Percentiles rank a stretch among this genome's conserved stretches.
Evolutionary conservation across 306 rosid genomes (phyloP).

Genomic region (Lathyrus oleraceus): DNA sequence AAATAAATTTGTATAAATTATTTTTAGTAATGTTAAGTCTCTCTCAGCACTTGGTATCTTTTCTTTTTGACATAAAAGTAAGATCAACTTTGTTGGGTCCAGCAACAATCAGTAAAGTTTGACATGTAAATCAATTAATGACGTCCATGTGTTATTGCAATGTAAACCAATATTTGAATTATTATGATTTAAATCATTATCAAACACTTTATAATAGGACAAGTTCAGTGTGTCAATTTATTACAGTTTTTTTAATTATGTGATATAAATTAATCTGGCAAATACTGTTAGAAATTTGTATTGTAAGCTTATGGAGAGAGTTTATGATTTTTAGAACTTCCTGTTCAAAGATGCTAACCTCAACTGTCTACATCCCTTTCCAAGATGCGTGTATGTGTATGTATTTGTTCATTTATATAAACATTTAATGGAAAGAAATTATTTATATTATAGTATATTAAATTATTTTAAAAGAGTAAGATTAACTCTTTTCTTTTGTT

Average conservation of each 20-base stretch:
- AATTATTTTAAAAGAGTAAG: too few species aligned
- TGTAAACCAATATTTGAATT: slow-evolving; percentile 7
- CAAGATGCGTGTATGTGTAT: background rate
- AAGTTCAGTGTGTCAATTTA: slow-evolving; percentile 42
- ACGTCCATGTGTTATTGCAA: slow-evolving; percentile 30
- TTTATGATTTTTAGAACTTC: slow-evolving; percentile 34
- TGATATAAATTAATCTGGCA: slow-evolving; percentile 1
- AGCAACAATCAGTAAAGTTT: slow-evolving; percentile 27
- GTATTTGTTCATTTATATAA: background rate
- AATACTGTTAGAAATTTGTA: background rate
- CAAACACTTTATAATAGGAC: slow-evolving; percentile 49
- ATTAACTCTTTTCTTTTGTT: too few species aligned
- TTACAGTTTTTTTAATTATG: slow-evolving; percentile 38
- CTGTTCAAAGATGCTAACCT: slow-evolving; percentile 38
- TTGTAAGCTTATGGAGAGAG: background rate
- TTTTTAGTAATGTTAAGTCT: slow-evolving; percentile 17
- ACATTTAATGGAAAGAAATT: background rate
- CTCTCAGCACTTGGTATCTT: background rate
- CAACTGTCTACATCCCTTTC: slow-evolving; percentile 24
- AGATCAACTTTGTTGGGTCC: slow-evolving; percentile 16
- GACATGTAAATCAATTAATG: slow-evolving; percentile 23
- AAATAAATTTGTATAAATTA: background rate
- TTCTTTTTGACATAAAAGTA: slow-evolving; percentile 24
- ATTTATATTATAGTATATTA: background rate
- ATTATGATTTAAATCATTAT: slow-evolving; percentile 41